Conservation (phyloP, 108 stramenopile genomes). For the Nannochloropsis gaditana region DNA sequence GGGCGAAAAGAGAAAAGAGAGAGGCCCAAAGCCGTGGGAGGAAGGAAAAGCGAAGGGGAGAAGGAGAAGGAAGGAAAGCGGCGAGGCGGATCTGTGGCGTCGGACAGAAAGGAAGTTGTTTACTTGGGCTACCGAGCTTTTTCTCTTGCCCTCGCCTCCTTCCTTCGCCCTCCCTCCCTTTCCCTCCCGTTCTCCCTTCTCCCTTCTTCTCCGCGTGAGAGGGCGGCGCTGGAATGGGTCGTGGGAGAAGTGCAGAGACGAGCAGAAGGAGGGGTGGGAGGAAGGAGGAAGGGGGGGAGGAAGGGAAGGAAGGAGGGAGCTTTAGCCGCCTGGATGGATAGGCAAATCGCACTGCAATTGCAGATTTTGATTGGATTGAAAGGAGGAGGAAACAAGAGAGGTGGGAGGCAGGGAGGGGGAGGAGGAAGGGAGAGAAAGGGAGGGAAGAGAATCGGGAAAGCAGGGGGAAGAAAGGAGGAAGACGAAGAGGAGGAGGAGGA, state of each 20-base stretch:
- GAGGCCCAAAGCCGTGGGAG: too few relatives aligned
- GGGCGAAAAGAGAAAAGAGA: background rate
- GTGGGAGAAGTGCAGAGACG: background rate
- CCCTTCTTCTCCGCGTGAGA: background rate
- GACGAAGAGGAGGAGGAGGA: too few relatives aligned
- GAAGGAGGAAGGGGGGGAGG: background rate
- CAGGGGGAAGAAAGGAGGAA: too few relatives aligned
- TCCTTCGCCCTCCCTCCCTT: too few relatives aligned
- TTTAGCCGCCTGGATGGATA: background rate
- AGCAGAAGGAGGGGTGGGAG: background rate
- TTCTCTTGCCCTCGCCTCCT: background rate
- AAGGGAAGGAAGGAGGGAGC: too few relatives aligned
- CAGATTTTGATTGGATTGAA: background rate
- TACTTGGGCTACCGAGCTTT: background rate
- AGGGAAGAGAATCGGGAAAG: too few relatives aligned
- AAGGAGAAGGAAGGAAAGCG: background rate
- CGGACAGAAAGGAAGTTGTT: background rate
- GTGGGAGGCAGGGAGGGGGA: too few relatives aligned
- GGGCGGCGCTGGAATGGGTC: background rate
- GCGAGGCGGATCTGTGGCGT: background rate
- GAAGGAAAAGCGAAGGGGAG: too few relatives aligned
- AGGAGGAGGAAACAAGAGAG: background rate
- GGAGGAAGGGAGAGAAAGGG: background rate
- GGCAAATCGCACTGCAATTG: background rate
- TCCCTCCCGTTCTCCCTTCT: too few relatives aligned